Conservation (phyloP, 2,329 filamentous ascomycete genomes). For the Cladophialophora psammophila region DNA sequence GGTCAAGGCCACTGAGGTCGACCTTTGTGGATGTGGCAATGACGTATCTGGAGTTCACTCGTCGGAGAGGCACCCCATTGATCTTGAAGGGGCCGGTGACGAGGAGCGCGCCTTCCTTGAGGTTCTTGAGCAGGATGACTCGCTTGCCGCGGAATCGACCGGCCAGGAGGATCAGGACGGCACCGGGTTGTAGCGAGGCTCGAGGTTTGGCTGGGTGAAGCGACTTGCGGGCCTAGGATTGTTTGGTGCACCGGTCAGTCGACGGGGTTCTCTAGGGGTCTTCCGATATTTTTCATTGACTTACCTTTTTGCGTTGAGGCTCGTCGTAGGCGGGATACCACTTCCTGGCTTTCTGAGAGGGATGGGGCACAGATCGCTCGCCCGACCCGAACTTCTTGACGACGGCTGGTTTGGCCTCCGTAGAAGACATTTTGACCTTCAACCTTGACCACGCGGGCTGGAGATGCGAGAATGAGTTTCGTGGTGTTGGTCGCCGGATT, state of each 20-base stretch:
- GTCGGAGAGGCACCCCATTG: slow-evolving; percentile 97
- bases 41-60: slow-evolving; percentile 63
- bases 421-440: slow-evolving; percentile 61
- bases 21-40: slow-evolving; percentile 59
- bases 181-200: slow-evolving; percentile 88
- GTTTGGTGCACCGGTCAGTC: slow-evolving; percentile 13
- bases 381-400: slow-evolving; percentile 98
- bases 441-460: slow-evolving; percentile 33
- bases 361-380: slow-evolving; percentile 86
- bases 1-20: slow-evolving; percentile 79
- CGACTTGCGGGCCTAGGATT: slow-evolving; percentile 85
- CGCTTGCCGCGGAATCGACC: slow-evolving; percentile 99
- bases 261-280: background rate
- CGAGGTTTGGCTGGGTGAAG: slow-evolving; percentile 86
- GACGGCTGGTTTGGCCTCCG: slow-evolving; percentile 55
- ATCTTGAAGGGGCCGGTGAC: slow-evolving; percentile 99
- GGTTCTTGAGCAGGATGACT: slow-evolving; percentile 97
- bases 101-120: slow-evolving; percentile 96
- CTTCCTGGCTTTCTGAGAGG: slow-evolving; percentile 93
- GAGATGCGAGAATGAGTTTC: slow-evolving; percentile 8
- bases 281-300: slow-evolving; percentile 52
- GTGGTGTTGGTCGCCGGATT: slow-evolving; percentile 15
- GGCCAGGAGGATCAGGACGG: slow-evolving; percentile 97
- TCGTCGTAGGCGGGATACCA: slow-evolving; percentile 98
- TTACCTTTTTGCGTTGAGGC: slow-evolving; percentile 89